phyloP scores from a whole-genome alignment of 2,329 filamentous ascomycete genomes.

The Zasmidium citrigriseum region DNA sequence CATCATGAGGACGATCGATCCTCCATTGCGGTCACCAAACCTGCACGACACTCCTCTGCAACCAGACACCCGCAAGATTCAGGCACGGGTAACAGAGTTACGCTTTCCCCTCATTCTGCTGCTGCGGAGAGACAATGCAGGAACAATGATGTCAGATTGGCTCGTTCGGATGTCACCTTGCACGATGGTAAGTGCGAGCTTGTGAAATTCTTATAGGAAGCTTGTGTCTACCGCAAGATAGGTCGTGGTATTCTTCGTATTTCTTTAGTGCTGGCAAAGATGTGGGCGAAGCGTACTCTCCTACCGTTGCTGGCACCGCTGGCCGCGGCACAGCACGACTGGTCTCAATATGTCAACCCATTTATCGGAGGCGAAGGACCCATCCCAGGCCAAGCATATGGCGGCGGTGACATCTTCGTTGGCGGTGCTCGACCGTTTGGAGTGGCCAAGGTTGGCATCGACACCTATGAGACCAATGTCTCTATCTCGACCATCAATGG shows the following conservation, averaged over 20 bases:
- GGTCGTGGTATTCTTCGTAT: neutral
- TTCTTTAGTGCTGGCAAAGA: neutral
- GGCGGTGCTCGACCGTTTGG: constrained; percentile 45
- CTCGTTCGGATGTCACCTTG: neutral
- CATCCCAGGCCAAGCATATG: constrained; percentile 45
- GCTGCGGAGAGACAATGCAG: neutral
- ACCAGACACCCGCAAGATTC: neutral
- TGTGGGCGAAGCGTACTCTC: neutral
- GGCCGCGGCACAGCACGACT: constrained; percentile 32
- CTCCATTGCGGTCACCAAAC: neutral
- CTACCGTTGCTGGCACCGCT: neutral
- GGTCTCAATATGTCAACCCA: constrained; percentile 49
- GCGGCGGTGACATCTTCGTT: constrained; percentile 47
- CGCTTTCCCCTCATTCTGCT: constrained; percentile 1
- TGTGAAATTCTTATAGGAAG: neutral
- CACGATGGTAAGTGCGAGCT: neutral
- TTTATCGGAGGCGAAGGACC: constrained; percentile 54
- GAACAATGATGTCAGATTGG: constrained; percentile 1
- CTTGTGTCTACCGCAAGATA: neutral
- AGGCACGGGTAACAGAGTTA: neutral
- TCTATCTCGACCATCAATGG: constrained; percentile 42
- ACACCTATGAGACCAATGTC: constrained; percentile 38
- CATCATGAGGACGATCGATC: neutral
- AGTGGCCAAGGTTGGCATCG: constrained; percentile 47
- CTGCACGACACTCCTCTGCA: neutral